A percentile compares a stretch with the other conserved stretches of the same genome.
phyloP scores from a whole-genome alignment of 768 basidiomycete species.

The Cystobasidium ongulense region DNA sequence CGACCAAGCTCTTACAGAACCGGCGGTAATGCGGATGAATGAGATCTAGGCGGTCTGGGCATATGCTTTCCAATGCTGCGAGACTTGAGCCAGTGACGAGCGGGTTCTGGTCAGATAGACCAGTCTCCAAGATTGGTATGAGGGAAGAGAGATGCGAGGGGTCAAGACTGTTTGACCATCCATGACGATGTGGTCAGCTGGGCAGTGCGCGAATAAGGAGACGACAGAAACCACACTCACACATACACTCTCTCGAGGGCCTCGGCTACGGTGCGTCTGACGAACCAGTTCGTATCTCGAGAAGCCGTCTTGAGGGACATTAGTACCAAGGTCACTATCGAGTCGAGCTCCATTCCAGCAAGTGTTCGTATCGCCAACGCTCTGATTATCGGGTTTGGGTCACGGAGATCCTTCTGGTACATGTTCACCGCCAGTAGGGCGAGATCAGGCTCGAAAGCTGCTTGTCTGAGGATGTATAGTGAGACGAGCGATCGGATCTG shows the following conservation, averaged over 20 bases:
- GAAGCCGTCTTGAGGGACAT: slow-evolving; percentile 88
- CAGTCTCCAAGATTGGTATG: slow-evolving; percentile 45
- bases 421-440: slow-evolving; percentile 95
- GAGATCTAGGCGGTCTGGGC: slow-evolving; percentile 73
- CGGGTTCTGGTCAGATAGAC: slow-evolving; percentile 64
- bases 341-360: slow-evolving; percentile 79
- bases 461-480: slow-evolving; percentile 90
- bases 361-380: slow-evolving; percentile 92
- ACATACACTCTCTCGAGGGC: slow-evolving; percentile 53
- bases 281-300: slow-evolving; percentile 84
- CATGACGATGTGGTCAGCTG: not conserved
- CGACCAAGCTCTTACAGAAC: slow-evolving; percentile 70
- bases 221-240: slow-evolving; percentile 53
- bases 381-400: slow-evolving; percentile 83
- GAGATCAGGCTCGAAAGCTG: slow-evolving; percentile 85
- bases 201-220: slow-evolving; percentile 16
- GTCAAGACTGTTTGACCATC: slow-evolving; percentile 62
- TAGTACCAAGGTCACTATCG: slow-evolving; percentile 75
- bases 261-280: slow-evolving; percentile 81
- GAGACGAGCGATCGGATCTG: slow-evolving; percentile 78
- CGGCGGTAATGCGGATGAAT: slow-evolving; percentile 81
- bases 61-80: slow-evolving; percentile 76
- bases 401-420: slow-evolving; percentile 91
- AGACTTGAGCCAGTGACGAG: slow-evolving; percentile 79
- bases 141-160: slow-evolving; percentile 60